These are phyloP conservation scores for Marasmius fiardii DNA, from an alignment of 1,284 basidiomycete genomes.

Conservation along the genomic window DNA sequence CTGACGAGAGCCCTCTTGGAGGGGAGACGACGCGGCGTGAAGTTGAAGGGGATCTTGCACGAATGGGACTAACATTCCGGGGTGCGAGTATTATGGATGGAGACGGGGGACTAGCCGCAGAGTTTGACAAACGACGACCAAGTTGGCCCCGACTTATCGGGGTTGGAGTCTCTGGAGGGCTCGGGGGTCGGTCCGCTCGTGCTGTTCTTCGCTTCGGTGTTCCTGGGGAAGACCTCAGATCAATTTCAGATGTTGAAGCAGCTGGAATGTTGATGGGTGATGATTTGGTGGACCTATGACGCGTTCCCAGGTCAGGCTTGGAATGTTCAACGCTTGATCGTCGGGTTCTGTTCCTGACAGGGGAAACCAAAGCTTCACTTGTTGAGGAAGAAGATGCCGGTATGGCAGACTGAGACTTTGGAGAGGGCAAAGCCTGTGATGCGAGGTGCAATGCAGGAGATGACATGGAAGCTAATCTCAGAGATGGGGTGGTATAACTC, in stretches of 20 bases:
- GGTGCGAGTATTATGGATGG: conserved; percentile 32
- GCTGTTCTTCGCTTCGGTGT: conserved; percentile 28
- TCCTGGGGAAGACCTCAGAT: conserved; percentile 19
- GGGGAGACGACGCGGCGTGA: conserved; percentile 23
- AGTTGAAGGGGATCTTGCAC: conserved; percentile 31
- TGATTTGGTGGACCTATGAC: conserved; percentile 37
- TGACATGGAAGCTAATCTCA: conserved; percentile 67
- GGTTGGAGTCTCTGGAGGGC: conserved; percentile 46
- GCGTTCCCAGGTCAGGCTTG: conserved; percentile 20
- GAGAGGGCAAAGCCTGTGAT: conserved; percentile 48
- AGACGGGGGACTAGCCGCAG: conserved; percentile 31
- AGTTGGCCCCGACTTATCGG: conserved; percentile 40
- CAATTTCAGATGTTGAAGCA: conserved; percentile 25
- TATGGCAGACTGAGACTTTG: conserved; percentile 47
- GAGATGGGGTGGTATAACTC: conserved; percentile 58
- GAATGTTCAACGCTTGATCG: conserved; percentile 37
- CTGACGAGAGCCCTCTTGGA: conserved; percentile 29
- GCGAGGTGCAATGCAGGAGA: conserved; percentile 64
- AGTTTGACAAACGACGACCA: conserved; percentile 30
- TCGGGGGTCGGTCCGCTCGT: conserved; percentile 33
- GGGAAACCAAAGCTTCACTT: conserved; percentile 37
- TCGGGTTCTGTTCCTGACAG: conserved; percentile 37
- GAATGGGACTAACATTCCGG: conserved; percentile 39
- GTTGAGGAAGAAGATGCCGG: conserved; percentile 43
- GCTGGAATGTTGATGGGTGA: conserved; percentile 29